Base-by-base conservation (phyloP, 345 rosid genomes). In the Gossypioides kirkii region DNA sequence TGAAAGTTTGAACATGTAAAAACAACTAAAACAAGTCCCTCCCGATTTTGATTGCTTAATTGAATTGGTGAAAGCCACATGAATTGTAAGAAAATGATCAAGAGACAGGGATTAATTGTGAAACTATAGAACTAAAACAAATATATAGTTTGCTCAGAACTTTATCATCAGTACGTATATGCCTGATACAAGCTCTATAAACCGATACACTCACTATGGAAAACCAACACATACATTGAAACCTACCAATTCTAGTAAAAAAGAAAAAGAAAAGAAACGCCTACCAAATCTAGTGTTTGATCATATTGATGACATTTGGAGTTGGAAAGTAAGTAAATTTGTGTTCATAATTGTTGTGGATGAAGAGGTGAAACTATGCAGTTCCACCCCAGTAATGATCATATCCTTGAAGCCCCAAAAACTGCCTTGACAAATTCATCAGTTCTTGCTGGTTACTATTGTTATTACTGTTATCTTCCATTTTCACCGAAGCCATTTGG, bases 401-500 rank as follows among this genome's bases (percentile, higher is more conserved):
- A 67, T 80, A 77, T 45, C 83, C 87, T 47, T 73, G 80, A 62
- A 76, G 69, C 74, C 91, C 91, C 50, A 82, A 11, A 58, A 86
- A 77, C 71, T 87, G 94, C 79, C 90, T 87, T 18, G 87, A 79
- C 75, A 89, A 76, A 72, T 78, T 59, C n/a, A 59, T 86, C 76
- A 73, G 45, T 74, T 69, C 84, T 49, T 76, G 84, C 25, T 32
- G 60, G 5, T 41, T 62, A n/a, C n/a, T 61, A 58, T 58, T 59
- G 6, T 59, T 59, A 25, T 58, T 25, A 10, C 26, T 22, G 13
- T 59, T 25, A 8, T 83, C 91, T 78, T 89, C 94, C 91, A 82
- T 87, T 80, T 89, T 89, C 80, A 89, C 88, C 2, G 87, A 74
- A 69, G 88, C 80, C 52, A 77, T n/a, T 74, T 80, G 89, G 43